Evolutionary conservation across 352 stramenopile genomes (phyloP), one percentile per base, ranked within the genome.

Genomic region (Globisporangium sylvaticum): DNA sequence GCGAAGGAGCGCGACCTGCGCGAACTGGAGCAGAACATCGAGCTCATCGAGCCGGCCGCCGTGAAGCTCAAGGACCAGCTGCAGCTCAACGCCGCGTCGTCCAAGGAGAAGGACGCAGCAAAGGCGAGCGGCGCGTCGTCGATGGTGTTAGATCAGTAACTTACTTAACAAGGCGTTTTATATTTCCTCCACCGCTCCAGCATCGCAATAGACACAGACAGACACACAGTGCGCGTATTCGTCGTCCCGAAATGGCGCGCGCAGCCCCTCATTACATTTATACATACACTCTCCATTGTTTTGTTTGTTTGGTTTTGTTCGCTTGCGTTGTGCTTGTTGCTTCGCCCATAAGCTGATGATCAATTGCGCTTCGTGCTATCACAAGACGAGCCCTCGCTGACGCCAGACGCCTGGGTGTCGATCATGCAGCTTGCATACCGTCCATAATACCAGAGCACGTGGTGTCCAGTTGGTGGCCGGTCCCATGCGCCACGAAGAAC

Each of bases 141-240:
- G 44, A 94, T 94, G 86, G 80, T 94, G 63, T 85, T 94, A 81
- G 86, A 94, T 83, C 80, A 94, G 75, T 94, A 94, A 89, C 67
- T 74, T 79, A 83, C 42, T 50, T 50, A 78, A 66, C 31, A 68
- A 63, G 53, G 27, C 50, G 58, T 66, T 64, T 66, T 70, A 54
- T 70, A 62, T 66, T 34, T 60, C 27, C 53, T 50, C 42, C 42
- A 24, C 7, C 18, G 42, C 42, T 50, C 42, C 18, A 50, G 18
- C 42, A 12, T 20, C 18, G 42, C 42, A 22, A 50, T 50, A 50
- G 42, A 50, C 42, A n/a, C 18, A 20, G 14, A 24, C 18, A n/a
- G 18, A 50, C 42, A n/a, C 14, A 44, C 37, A 44, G 14, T 44
- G 18, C 39, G 39, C 39, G 39, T 37, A 37, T 15, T 48, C 39